These are phyloP conservation scores for Phytophthora macrochlamydospora DNA, from an alignment of 352 stramenopile genomes.

Conservation along the genomic window DNA sequence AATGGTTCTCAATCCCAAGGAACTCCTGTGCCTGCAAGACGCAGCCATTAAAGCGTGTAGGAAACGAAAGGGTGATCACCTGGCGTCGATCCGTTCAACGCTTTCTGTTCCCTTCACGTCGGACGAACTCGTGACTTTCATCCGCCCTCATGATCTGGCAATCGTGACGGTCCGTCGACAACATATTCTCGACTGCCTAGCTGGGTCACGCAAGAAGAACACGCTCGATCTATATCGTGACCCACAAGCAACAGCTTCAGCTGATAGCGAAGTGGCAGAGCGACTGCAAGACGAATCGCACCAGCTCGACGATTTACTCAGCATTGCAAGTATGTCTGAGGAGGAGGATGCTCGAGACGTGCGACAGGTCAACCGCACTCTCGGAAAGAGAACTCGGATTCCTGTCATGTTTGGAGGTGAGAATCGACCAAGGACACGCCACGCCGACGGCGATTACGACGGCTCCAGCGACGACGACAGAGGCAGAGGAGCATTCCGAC, in stretches of 20 bases:
- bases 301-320: not conserved
- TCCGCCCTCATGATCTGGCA: slow-evolving; percentile 1
- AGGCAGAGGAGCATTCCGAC: not conserved
- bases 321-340: not conserved
- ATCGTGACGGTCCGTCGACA: not conserved
- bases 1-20: slow-evolving; percentile 13
- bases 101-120: not conserved
- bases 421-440: not conserved
- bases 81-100: not conserved
- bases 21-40: slow-evolving; percentile 9
- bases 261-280: not conserved
- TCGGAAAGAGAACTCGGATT: not conserved
- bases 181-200: slow-evolving; percentile 4
- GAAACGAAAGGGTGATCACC: not conserved
- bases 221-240: slow-evolving; percentile 2
- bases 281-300: too few relatives aligned
- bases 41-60: not conserved
- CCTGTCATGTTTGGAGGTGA: too few relatives aligned
- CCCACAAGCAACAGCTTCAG: not conserved
- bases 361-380: not conserved
- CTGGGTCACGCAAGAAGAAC: slow-evolving; percentile 5
- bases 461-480: too few relatives aligned
- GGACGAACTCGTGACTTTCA: not conserved
- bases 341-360: not conserved
- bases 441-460: not conserved